Percentiles rank a stretch among this genome's conserved stretches.
These are phyloP conservation scores for Trichoderma sp. DNA, from an alignment of 2,329 filamentous ascomycete species.

Conservation along the genomic window DNA sequence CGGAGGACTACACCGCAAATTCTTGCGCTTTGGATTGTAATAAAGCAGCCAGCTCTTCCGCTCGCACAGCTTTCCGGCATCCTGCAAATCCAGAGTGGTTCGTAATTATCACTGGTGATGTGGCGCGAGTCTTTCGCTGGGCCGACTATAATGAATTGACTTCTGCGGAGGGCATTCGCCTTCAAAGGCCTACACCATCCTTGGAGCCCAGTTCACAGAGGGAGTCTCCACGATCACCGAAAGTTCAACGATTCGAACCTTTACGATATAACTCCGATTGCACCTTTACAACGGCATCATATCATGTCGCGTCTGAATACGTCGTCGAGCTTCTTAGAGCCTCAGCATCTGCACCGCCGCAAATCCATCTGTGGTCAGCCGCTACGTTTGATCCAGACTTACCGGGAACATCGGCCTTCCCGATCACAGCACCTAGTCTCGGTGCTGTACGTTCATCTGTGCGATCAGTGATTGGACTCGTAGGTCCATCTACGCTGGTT, in stretches of 20 bases:
- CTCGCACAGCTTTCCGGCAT: background rate
- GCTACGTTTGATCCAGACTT: background rate
- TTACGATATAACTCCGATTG: background rate
- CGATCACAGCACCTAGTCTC: background rate
- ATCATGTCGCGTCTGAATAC: background rate
- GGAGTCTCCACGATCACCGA: background rate
- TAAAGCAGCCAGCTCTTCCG: background rate
- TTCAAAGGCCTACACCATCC: background rate
- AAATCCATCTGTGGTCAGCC: background rate
- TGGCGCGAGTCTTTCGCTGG: background rate
- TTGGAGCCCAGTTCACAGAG: background rate
- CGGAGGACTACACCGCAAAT: background rate
- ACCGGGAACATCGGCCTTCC: background rate
- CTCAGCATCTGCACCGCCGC: background rate
- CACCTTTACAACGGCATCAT: background rate
- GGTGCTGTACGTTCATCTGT: background rate
- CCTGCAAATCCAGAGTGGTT: background rate
- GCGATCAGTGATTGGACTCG: background rate
- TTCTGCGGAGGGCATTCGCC: background rate
- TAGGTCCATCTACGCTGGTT: background rate
- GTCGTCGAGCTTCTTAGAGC: background rate
- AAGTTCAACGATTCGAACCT: background rate
- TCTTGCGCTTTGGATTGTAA: background rate
- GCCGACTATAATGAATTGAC: background rate
- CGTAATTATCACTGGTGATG: background rate